Evolutionary conservation across 2,329 filamentous ascomycete genomes (phyloP).

Genomic region (Aureobasidium sp.): DNA sequence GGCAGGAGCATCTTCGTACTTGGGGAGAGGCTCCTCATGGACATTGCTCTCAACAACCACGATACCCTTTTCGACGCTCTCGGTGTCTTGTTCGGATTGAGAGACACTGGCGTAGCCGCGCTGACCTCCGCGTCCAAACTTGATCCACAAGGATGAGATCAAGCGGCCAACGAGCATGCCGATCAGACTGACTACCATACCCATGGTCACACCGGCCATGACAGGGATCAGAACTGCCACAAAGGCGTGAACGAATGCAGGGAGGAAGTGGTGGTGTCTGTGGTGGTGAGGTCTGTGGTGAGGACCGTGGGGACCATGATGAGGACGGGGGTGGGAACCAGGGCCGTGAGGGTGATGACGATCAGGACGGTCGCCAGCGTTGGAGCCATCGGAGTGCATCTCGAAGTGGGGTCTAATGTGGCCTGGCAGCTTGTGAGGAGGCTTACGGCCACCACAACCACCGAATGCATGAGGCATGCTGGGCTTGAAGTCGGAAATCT

Average conservation of each 20-base stretch:
- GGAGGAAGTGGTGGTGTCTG: constrained; percentile 31
- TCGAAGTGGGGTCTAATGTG: constrained; percentile 23
- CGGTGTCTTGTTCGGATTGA: constrained; percentile 21
- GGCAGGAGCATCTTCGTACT: constrained; percentile 30
- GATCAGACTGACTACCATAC: constrained; percentile 59
- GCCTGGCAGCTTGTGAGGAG: constrained; percentile 21
- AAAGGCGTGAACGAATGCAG: constrained; percentile 45
- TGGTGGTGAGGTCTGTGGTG: constrained; percentile 24
- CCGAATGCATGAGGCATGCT: constrained; percentile 19
- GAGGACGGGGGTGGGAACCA: constrained; percentile 1
- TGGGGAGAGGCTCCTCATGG: constrained; percentile 24
- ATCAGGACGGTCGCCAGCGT: constrained; percentile 13
- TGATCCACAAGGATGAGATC: constrained; percentile 53
- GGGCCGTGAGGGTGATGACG: constrained; percentile 19
- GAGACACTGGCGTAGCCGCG: constrained; percentile 27
- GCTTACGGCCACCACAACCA: constrained; percentile 22
- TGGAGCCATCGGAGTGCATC: neutral
- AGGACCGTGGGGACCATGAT: constrained; percentile 2
- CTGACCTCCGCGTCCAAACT: constrained; percentile 43
- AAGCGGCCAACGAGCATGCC: constrained; percentile 61
- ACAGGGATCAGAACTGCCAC: constrained; percentile 61
- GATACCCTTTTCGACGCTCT: constrained; percentile 18
- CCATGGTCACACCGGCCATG: constrained; percentile 61
- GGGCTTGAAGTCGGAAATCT: constrained; percentile 36
- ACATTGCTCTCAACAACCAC: constrained; percentile 16